Percentiles rank a stretch among this genome's conserved stretches.
phyloP scores from a whole-genome alignment of 75 land plant species.

The Selaginella tamariscina region DNA sequence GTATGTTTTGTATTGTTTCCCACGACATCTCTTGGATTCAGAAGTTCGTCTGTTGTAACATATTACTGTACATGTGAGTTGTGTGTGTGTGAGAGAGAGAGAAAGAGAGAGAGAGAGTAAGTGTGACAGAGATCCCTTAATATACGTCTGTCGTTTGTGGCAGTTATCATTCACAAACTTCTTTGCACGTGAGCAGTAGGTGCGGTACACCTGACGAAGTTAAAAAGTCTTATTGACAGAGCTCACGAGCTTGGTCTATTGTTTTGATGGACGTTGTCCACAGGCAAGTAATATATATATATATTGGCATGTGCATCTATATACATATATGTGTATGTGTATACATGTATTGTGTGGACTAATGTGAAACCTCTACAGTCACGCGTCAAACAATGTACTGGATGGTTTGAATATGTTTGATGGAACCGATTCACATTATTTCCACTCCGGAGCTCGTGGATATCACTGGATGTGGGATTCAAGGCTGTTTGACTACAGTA shows the following conservation, averaged over 20 bases:
- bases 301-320: not conserved
- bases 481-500: constrained; percentile 81
- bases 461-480: constrained; percentile 99
- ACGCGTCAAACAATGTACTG: constrained; percentile 75
- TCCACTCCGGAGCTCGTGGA: constrained; percentile 78
- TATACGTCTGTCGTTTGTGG: constrained; percentile 1
- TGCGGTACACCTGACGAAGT: constrained; percentile 90
- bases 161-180: constrained; percentile 87
- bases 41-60: too few species aligned
- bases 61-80: too few species aligned
- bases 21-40: too few species aligned
- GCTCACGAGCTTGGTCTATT: constrained; percentile 82
- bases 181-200: constrained; percentile 84
- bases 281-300: constrained; percentile 31
- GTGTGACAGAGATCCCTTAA: too few species aligned
- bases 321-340: not conserved
- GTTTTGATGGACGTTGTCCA: constrained; percentile 96
- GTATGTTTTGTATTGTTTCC: too few species aligned
- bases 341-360: not conserved
- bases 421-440: constrained; percentile 84
- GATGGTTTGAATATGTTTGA: constrained; percentile 93
- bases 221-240: constrained; percentile 78
- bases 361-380: constrained; percentile 32
- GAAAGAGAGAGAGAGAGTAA: too few species aligned
- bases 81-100: too few species aligned